Evolutionary conservation across 495 filamentous ascomycete genomes (phyloP).

Genomic region (Glutinoglossum americanum): DNA sequence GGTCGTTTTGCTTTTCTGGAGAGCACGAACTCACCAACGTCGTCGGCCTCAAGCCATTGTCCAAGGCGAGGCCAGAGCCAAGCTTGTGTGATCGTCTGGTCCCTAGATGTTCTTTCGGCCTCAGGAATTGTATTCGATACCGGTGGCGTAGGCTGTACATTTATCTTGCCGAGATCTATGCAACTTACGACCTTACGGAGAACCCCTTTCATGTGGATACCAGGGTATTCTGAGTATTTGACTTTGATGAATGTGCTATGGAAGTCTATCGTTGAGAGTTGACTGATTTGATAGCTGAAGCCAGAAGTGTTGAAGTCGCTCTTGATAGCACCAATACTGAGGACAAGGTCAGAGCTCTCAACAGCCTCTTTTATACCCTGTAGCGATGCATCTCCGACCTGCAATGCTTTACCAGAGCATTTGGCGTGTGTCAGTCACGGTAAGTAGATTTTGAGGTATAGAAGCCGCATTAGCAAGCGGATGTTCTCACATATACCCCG

Average conservation of each 20-base stretch:
- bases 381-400: conserved; percentile 52
- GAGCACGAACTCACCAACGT: conserved; percentile 22
- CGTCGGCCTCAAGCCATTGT: conserved; percentile 50
- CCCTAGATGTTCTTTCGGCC: conserved; percentile 25
- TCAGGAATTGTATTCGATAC: conserved; percentile 18
- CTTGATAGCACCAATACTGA: conserved; percentile 65
- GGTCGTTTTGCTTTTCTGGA: conserved; percentile 6
- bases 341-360: conserved; percentile 61
- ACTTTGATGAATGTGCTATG: conserved; percentile 46
- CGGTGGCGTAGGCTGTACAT: conserved; percentile 20
- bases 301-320: conserved; percentile 85
- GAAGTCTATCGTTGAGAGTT: conserved; percentile 66
- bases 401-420: not conserved
- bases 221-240: conserved; percentile 38
- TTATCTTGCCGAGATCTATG: conserved; percentile 35
- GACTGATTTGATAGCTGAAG: conserved; percentile 62
- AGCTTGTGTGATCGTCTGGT: conserved; percentile 44
- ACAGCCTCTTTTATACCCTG: conserved; percentile 48
- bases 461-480: not conserved
- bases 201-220: conserved; percentile 72
- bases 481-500: conserved; percentile 42
- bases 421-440: not conserved
- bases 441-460: not conserved
- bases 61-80: conserved; percentile 76
- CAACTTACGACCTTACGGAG: conserved; percentile 46